These are phyloP conservation scores for Botryosphaeria dothidea DNA, from an alignment of 2,329 filamentous ascomycete genomes.

Conservation along the genomic window DNA sequence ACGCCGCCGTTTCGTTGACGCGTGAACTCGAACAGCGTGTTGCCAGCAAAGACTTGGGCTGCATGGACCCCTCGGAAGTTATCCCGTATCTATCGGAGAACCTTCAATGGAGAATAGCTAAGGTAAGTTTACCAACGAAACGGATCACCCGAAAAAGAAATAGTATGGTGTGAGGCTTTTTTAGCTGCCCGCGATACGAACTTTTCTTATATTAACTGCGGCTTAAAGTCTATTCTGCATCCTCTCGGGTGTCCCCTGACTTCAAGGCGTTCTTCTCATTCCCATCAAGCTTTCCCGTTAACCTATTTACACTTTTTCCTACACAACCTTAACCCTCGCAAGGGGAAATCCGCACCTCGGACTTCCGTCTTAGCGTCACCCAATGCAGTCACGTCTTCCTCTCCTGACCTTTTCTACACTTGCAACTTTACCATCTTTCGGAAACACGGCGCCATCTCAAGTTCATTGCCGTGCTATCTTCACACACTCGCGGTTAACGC, in stretches of 20 bases:
- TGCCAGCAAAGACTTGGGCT: slow-evolving; percentile 33
- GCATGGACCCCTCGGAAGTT: slow-evolving; percentile 27
- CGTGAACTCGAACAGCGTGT: slow-evolving; percentile 40
- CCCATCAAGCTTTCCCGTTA: neutral
- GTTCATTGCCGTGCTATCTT: neutral
- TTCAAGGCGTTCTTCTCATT: neutral
- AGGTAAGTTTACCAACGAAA: slow-evolving; percentile 5
- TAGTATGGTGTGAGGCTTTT: neutral
- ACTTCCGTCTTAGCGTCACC: neutral
- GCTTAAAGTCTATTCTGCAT: neutral
- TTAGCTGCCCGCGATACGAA: neutral
- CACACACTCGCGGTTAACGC: no score
- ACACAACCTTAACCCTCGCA: neutral
- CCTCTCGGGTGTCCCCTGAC: neutral
- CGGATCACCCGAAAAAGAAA: slow-evolving; percentile 18
- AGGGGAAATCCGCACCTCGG: neutral
- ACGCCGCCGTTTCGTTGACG: slow-evolving; percentile 49
- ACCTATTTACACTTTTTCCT: neutral
- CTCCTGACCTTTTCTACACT: neutral
- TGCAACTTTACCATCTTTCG: neutral
- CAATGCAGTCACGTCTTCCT: neutral
- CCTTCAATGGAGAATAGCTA: slow-evolving; percentile 29
- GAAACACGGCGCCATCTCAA: neutral
- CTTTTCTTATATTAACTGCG: neutral
- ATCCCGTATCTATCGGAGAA: slow-evolving; percentile 26